phyloP scores from a whole-genome alignment of 2,329 filamentous ascomycete species.

The Cercospora sesami region DNA sequence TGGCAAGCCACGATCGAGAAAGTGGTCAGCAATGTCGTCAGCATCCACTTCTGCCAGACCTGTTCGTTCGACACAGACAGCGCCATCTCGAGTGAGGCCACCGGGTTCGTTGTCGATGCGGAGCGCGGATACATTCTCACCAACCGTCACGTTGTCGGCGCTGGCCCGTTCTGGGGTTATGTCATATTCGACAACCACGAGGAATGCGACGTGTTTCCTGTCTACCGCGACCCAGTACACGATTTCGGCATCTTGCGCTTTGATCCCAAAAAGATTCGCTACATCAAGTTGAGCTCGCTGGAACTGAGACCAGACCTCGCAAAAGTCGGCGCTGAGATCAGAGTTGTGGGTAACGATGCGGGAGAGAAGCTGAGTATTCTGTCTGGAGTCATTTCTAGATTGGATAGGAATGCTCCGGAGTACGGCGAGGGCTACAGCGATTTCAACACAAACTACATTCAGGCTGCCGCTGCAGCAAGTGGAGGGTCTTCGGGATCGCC shows the following conservation, averaged over 20 bases:
- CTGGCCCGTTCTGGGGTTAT: slow-evolving; percentile 96
- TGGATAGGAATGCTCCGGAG: slow-evolving; percentile 95
- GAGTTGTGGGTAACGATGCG: slow-evolving; percentile 97
- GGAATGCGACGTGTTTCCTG: slow-evolving; percentile 88
- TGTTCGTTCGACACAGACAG: slow-evolving; percentile 97
- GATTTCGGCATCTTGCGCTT: slow-evolving; percentile 98
- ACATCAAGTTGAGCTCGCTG: slow-evolving; percentile 85
- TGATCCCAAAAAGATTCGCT: slow-evolving; percentile 93
- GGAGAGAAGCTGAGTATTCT: slow-evolving; percentile 98
- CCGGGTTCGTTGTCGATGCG: slow-evolving; percentile 95
- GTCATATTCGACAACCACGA: slow-evolving; percentile 99
- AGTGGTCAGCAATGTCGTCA: slow-evolving; percentile 92
- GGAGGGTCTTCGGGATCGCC: slow-evolving; percentile 98
- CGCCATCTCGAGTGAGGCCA: slow-evolving; percentile 90
- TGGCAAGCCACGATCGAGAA: slow-evolving; percentile 96
- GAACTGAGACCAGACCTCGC: slow-evolving; percentile 82
- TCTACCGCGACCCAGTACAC: slow-evolving; percentile 97
- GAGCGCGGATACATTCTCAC: slow-evolving; percentile 71
- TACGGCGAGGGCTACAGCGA: slow-evolving; percentile 98
- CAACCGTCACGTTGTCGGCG: slow-evolving; percentile 79
- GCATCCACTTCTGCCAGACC: slow-evolving; percentile 98
- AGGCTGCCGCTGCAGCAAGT: slow-evolving; percentile 93
- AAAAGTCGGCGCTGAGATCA: slow-evolving; percentile 85
- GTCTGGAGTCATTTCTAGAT: slow-evolving; percentile 91
- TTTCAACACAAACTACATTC: slow-evolving; percentile 95